Percentiles rank a stretch among this genome's conserved stretches.
These are phyloP conservation scores for Raffaelea arxii DNA, from an alignment of 2,329 filamentous ascomycete genomes.

Conservation along the genomic window DNA sequence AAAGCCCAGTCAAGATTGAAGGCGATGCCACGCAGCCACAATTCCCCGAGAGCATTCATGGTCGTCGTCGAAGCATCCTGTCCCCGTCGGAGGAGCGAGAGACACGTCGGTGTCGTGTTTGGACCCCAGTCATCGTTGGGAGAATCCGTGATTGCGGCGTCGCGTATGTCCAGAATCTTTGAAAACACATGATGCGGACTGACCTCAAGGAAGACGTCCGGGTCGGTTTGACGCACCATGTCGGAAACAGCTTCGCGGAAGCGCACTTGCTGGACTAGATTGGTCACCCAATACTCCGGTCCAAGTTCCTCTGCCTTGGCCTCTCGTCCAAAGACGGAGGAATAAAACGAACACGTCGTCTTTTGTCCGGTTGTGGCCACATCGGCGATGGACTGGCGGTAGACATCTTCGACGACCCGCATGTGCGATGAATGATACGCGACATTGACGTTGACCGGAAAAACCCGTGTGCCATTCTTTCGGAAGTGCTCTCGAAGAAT, in stretches of 20 bases:
- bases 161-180: too few relatives aligned
- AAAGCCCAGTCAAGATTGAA: conserved; percentile 7
- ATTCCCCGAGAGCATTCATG: conserved; percentile 6
- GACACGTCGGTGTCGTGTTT: neutral
- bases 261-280: conserved; percentile 23
- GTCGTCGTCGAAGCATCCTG: conserved; percentile 6
- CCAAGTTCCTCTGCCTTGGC: conserved; percentile 2
- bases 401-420: conserved; percentile 12
- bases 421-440: conserved; percentile 23
- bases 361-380: neutral
- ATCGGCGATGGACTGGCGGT: conserved; percentile 7
- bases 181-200: conserved; percentile 12
- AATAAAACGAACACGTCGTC: conserved; percentile 7
- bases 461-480: conserved; percentile 1
- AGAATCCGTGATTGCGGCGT: too few relatives aligned
- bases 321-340: conserved; percentile 15
- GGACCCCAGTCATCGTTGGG: too few relatives aligned
- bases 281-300: conserved; percentile 24
- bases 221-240: conserved; percentile 9
- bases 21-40: conserved; percentile 9
- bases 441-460: conserved; percentile 14
- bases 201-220: conserved; percentile 11
- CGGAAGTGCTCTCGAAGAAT: conserved; percentile 8
- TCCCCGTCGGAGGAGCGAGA: conserved; percentile 9
- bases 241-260: conserved; percentile 19